Evolutionary conservation across 2,329 filamentous ascomycete species (phyloP), one percentile per base, ranked within the genome.

Genomic region (Fusarium anguioides): DNA sequence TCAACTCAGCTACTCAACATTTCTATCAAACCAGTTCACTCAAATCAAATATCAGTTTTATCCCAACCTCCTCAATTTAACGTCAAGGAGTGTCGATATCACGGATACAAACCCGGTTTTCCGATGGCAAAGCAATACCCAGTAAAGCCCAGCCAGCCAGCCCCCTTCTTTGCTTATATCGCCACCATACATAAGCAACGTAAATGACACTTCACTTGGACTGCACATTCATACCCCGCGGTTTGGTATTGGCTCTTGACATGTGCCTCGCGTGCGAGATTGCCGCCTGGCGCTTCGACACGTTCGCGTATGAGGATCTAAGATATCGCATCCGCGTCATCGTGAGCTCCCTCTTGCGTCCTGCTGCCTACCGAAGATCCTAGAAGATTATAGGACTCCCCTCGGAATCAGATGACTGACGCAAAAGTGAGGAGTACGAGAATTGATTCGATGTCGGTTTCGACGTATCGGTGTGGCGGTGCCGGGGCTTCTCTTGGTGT

Each of bases 331-430:
- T 29, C 31, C 36, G 39, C 60, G 40, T 58, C 52, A 64, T 59
- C 36, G 52, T 42, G 45, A 41, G 60, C 40, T 50, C 27, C 40
- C 33, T 50, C 52, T 23, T 46, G 29, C 40, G 36, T 12, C 27
- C 60, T 72, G 70, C 53, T 72, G 70, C 70, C 70, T 72, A 53
- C 35, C 31, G 50, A 59, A 47, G 33, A 56, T 55, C 53, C 46
- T 54, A 17, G 42, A 36, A 40, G 21, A 42, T 35, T 12, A 18
- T 42, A 44, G 41, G 37, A 37, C 45, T 46, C 49, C 39, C 20
- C n/a, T n/a, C n/a, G n/a, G n/a, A n/a, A n/a, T 42, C 24, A 46
- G 26, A 57, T 58, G 66, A 49, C 50, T 48, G 56, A 31, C 18
- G 18, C 36, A 20, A 11, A 44, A 39, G 6, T 6, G 5, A 14